phyloP scores from a whole-genome alignment of 2,329 filamentous ascomycete genomes.

The Claviceps cyperi region DNA sequence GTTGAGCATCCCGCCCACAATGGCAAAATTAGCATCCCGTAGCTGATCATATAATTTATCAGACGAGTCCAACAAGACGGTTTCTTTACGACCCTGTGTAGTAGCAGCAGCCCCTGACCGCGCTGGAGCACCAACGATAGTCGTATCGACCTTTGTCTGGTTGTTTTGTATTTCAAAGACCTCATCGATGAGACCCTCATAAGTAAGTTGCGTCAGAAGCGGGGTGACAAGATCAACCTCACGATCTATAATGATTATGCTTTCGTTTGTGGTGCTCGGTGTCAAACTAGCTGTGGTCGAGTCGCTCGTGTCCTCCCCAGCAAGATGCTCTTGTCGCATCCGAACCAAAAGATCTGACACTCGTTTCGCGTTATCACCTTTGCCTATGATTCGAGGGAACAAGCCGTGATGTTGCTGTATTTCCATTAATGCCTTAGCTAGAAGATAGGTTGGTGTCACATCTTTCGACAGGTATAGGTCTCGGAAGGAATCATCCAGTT shows the following conservation, averaged over 20 bases:
- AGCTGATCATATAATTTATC: slow-evolving; percentile 82
- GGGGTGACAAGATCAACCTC: slow-evolving; percentile 89
- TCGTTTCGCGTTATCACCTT: slow-evolving; percentile 84
- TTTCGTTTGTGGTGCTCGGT: slow-evolving; percentile 79
- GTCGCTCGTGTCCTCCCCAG: slow-evolving; percentile 59
- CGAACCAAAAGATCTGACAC: slow-evolving; percentile 76
- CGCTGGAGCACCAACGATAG: slow-evolving; percentile 64
- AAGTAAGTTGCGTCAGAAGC: slow-evolving; percentile 86
- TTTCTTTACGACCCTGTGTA: slow-evolving; percentile 58
- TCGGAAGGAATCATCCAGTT: slow-evolving; percentile 72
- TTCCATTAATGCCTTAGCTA: slow-evolving; percentile 86
- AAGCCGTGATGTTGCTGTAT: slow-evolving; percentile 85
- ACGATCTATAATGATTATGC: slow-evolving; percentile 84
- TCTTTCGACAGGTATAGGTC: slow-evolving; percentile 87
- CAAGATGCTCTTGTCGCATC: slow-evolving; percentile 80
- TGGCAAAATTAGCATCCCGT: slow-evolving; percentile 86
- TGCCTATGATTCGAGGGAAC: slow-evolving; percentile 87
- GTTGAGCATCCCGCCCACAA: slow-evolving; percentile 78
- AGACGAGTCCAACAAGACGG: slow-evolving; percentile 74
- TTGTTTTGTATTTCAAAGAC: slow-evolving; percentile 85
- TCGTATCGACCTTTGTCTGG: slow-evolving; percentile 82
- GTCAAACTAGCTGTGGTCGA: slow-evolving; percentile 52
- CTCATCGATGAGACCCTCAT: slow-evolving; percentile 91
- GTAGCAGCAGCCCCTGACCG: slow-evolving; percentile 43
- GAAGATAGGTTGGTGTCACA: slow-evolving; percentile 74